phyloP scores from a whole-genome alignment of 768 basidiomycete genomes.

The Lactifluus subvellereus region DNA sequence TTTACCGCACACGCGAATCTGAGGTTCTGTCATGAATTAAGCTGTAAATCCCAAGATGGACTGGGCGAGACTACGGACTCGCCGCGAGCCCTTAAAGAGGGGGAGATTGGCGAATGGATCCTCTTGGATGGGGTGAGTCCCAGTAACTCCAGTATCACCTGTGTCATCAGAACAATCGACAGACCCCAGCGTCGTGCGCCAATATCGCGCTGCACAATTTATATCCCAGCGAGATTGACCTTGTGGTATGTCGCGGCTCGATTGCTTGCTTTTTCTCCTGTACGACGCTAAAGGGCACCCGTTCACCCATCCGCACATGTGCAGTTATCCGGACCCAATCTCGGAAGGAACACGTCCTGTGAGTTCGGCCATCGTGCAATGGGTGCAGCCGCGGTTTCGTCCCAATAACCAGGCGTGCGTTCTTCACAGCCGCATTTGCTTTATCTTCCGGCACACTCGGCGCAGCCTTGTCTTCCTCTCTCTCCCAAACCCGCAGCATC shows the following conservation, averaged over 20 bases:
- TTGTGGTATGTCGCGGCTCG: slow-evolving; percentile 53
- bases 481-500: slow-evolving; percentile 64
- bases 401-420: neutral
- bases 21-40: neutral
- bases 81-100: slow-evolving; percentile 63
- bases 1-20: neutral
- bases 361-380: slow-evolving; percentile 24
- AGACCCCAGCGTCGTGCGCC: slow-evolving; percentile 90
- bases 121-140: slow-evolving; percentile 71
- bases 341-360: slow-evolving; percentile 82
- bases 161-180: neutral
- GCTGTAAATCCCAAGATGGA: slow-evolving; percentile 39
- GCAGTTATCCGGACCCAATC: slow-evolving; percentile 81
- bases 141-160: neutral
- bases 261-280: neutral
- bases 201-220: slow-evolving; percentile 90
- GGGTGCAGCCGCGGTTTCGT: neutral
- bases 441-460: slow-evolving; percentile 92
- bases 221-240: slow-evolving; percentile 78
- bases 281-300: neutral
- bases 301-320: neutral
- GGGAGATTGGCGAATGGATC: slow-evolving; percentile 87
- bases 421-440: slow-evolving; percentile 63
- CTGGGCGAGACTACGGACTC: slow-evolving; percentile 57
- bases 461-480: slow-evolving; percentile 75